These are phyloP conservation scores for Trametes gibbosa DNA, from an alignment of 768 basidiomycete genomes.

Conservation along the genomic window DNA sequence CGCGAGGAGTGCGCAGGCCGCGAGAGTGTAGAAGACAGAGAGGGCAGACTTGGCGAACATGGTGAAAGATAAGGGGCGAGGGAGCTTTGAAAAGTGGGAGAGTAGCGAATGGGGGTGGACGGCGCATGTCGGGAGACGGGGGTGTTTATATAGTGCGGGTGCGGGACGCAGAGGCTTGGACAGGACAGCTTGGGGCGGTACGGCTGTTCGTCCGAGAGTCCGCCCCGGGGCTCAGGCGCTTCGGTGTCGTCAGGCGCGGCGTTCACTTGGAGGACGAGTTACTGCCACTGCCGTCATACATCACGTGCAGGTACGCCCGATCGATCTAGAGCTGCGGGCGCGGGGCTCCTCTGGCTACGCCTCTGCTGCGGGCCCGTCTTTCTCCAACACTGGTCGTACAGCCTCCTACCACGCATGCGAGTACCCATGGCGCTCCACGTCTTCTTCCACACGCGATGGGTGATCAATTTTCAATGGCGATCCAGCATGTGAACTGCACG, in stretches of 20 bases:
- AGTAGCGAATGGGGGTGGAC: not conserved
- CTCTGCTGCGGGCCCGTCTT: too few species aligned
- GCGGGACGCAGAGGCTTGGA: too few species aligned
- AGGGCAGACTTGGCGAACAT: slow-evolving; percentile 42
- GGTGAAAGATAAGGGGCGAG: not conserved
- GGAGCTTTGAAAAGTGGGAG: not conserved
- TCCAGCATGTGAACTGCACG: too few species aligned
- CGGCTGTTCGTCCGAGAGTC: too few species aligned
- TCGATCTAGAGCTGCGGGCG: not conserved
- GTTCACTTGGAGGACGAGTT: too few species aligned
- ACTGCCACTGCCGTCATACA: not conserved
- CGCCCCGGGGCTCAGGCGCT: not conserved
- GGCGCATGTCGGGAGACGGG: not conserved
- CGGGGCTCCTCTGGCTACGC: too few species aligned
- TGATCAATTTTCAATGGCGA: too few species aligned
- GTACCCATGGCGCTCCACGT: too few species aligned
- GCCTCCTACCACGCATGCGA: too few species aligned
- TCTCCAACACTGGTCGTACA: too few species aligned
- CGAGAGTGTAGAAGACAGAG: slow-evolving; percentile 6
- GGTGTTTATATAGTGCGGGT: not conserved
- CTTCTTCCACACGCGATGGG: too few species aligned
- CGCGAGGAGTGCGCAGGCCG: slow-evolving; percentile 32
- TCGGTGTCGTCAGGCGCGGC: not conserved
- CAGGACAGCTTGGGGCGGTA: too few species aligned
- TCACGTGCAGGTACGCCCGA: not conserved